phyloP scores from a whole-genome alignment of 2,329 filamentous ascomycete species.

The Aspergillus hiratsukae region DNA sequence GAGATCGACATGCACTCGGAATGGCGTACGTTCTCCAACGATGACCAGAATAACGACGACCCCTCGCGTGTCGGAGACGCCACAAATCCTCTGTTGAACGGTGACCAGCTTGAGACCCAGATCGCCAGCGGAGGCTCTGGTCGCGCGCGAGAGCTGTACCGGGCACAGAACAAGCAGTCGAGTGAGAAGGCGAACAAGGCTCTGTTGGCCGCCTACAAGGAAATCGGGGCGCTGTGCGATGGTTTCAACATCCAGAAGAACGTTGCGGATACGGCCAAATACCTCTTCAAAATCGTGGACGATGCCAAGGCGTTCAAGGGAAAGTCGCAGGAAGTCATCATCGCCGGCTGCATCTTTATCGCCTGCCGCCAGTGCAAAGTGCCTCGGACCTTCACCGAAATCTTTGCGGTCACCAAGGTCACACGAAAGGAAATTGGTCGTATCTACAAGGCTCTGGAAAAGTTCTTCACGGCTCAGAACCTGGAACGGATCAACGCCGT shows the following conservation, averaged over 20 bases:
- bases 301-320: conserved; percentile 93
- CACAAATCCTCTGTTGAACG: conserved; percentile 82
- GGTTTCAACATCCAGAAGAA: conserved; percentile 74
- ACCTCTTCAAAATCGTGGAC: conserved; percentile 90
- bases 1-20: conserved; percentile 95
- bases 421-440: conserved; percentile 96
- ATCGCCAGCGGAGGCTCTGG: conserved; percentile 78
- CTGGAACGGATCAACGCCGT: conserved; percentile 51
- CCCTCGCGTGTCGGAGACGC: conserved; percentile 97
- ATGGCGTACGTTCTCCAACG: conserved; percentile 98
- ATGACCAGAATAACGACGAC: conserved; percentile 93
- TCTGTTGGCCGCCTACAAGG: conserved; percentile 76
- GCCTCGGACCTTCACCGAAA: conserved; percentile 87
- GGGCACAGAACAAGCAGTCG: conserved; percentile 76
- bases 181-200: conserved; percentile 79
- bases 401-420: conserved; percentile 88
- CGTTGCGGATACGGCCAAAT: conserved; percentile 85
- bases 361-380: conserved; percentile 86
- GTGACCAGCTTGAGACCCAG: conserved; percentile 80
- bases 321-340: conserved; percentile 88
- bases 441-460: conserved; percentile 89
- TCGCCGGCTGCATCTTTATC: conserved; percentile 96
- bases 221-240: conserved; percentile 84
- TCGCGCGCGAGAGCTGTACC: conserved; percentile 69
- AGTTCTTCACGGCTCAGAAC: conserved; percentile 74